Evolutionary conservation across 2,329 filamentous ascomycete species (phyloP).

Genomic region (Hypocrella siamensis): DNA sequence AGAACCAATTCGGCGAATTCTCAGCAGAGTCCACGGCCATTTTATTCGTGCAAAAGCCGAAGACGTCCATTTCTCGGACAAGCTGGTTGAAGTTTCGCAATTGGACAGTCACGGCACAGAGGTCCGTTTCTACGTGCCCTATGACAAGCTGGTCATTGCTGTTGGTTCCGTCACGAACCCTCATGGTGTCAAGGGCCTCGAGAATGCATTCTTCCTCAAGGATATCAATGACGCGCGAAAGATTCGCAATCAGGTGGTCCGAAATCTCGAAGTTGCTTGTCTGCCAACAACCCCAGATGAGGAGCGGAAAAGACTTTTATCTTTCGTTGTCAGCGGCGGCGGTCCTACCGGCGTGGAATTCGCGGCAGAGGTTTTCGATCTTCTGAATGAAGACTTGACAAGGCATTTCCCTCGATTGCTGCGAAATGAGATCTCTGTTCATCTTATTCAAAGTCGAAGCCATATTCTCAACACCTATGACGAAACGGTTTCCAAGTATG

Average conservation of each 20-base stretch:
- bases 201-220: constrained; percentile 90
- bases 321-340: constrained; percentile 91
- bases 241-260: constrained; percentile 77
- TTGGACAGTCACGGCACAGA: constrained; percentile 55
- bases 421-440: constrained; percentile 95
- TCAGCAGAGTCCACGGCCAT: constrained; percentile 65
- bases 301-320: constrained; percentile 73
- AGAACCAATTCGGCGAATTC: constrained; percentile 78
- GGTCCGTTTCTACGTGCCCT: constrained; percentile 79
- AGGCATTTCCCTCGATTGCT: constrained; percentile 73
- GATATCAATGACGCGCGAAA: constrained; percentile 81
- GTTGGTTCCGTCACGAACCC: constrained; percentile 89
- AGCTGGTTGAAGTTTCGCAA: constrained; percentile 77
- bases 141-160: constrained; percentile 88
- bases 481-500: constrained; percentile 81
- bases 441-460: constrained; percentile 84
- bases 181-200: constrained; percentile 87
- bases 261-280: constrained; percentile 80
- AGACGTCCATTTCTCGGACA: constrained; percentile 81
- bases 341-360: constrained; percentile 97
- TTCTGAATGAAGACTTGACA: constrained; percentile 86
- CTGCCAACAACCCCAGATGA: constrained; percentile 84
- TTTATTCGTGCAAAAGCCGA: constrained; percentile 80
- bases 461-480: constrained; percentile 99
- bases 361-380: constrained; percentile 87